Percentiles rank a stretch among this genome's conserved stretches.
Conservation (phyloP, 2,329 filamentous ascomycete genomes). For the Ceratocystis cacaofunesta region DNA sequence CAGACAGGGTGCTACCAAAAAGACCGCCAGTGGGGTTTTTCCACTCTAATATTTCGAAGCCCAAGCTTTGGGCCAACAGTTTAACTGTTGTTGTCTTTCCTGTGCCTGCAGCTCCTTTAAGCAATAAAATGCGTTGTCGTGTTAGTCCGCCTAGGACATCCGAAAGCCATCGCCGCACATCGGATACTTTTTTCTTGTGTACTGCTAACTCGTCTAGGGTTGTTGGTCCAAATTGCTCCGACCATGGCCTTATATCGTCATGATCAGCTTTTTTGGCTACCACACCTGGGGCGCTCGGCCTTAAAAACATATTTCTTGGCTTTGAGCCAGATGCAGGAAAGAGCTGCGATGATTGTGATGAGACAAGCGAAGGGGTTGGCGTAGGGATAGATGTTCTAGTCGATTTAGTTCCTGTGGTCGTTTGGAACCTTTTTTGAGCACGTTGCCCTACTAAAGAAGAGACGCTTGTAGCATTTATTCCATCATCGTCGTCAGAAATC, state of each 20-base stretch:
- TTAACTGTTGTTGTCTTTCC: constrained; percentile 83
- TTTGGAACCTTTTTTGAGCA: constrained; percentile 38
- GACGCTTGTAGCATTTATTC: constrained; percentile 25
- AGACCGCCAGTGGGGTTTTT: constrained; percentile 57
- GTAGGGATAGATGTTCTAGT: constrained; percentile 10
- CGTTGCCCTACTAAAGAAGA: constrained; percentile 41
- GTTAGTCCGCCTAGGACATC: constrained; percentile 51
- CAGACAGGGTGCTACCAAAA: constrained; percentile 49
- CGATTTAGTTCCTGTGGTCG: not conserved
- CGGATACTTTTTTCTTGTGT: constrained; percentile 82
- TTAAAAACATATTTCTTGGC: constrained; percentile 39
- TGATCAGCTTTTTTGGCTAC: constrained; percentile 21
- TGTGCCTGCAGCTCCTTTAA: constrained; percentile 82
- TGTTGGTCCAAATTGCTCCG: constrained; percentile 63
- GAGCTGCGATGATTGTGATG: not conserved
- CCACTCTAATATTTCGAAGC: constrained; percentile 74
- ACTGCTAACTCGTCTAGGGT: constrained; percentile 76
- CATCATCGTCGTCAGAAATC: constrained; percentile 30
- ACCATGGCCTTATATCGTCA: constrained; percentile 63
- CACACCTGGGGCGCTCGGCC: constrained; percentile 24
- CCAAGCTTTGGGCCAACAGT: constrained; percentile 63
- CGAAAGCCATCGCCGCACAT: constrained; percentile 72
- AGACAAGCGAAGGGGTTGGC: constrained; percentile 18
- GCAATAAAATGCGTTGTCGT: constrained; percentile 59
- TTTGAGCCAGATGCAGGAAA: constrained; percentile 20